Conservation (phyloP, 1,284 basidiomycete genomes). For the Heterobasidion irregulare region DNA sequence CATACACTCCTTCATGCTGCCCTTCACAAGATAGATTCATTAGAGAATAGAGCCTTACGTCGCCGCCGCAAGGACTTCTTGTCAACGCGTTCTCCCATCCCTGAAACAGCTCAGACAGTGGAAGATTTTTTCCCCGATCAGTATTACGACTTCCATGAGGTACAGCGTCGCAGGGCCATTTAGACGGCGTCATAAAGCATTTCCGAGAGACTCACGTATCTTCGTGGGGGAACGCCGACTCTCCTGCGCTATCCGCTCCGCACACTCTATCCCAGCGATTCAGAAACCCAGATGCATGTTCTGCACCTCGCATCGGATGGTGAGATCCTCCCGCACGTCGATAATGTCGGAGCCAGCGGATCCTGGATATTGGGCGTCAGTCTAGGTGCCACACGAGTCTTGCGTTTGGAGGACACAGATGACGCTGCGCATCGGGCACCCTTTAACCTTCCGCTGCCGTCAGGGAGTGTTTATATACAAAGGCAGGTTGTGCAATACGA, state of each 20-base stretch:
- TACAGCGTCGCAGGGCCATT: constrained; percentile 59
- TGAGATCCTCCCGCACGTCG: constrained; percentile 75
- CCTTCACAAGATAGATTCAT: constrained; percentile 57
- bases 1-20: constrained; percentile 45
- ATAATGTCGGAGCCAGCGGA: constrained; percentile 77
- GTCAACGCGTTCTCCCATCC: constrained; percentile 4
- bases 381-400: constrained; percentile 59
- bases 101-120: constrained; percentile 13
- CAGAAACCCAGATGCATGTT: constrained; percentile 64
- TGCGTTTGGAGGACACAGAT: constrained; percentile 47
- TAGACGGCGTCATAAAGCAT: constrained; percentile 76
- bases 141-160: constrained; percentile 74
- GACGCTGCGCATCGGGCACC: constrained; percentile 13
- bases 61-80: constrained; percentile 29
- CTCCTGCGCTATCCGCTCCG: constrained; percentile 42
- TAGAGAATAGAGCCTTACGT: constrained; percentile 39
- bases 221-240: constrained; percentile 48
- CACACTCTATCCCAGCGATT: constrained; percentile 39
- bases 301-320: constrained; percentile 78
- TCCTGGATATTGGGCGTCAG: constrained; percentile 80
- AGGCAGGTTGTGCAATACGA: constrained; percentile 30
- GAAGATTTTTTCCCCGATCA: constrained; percentile 57
- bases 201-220: constrained; percentile 78
- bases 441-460: constrained; percentile 51
- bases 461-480: constrained; percentile 75